These are phyloP conservation scores for Gnomoniopsis smithogilvyi DNA, from an alignment of 2,329 filamentous ascomycete species.

Conservation along the genomic window DNA sequence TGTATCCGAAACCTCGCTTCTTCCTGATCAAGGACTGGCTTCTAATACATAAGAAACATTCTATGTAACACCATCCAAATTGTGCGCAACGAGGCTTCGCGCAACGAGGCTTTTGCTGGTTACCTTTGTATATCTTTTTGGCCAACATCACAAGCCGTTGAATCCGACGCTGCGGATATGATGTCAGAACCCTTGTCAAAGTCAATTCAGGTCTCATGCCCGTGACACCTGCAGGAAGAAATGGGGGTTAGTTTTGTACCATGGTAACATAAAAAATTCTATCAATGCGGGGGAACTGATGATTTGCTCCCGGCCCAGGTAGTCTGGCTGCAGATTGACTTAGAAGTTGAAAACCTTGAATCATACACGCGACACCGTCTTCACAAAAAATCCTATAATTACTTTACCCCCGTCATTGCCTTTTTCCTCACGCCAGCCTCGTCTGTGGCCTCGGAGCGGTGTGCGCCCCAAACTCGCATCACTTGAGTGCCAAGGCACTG, in stretches of 20 bases:
- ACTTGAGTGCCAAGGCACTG: background rate
- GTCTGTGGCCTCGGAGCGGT: background rate
- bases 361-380: too few relatives aligned
- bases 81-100: too few relatives aligned
- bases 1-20: too few relatives aligned
- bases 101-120: too few relatives aligned
- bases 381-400: too few relatives aligned
- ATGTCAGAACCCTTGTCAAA: background rate
- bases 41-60: too few relatives aligned
- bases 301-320: background rate
- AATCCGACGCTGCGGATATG: background rate
- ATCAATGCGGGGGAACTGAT: background rate
- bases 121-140: background rate
- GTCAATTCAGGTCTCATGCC: background rate
- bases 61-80: too few relatives aligned
- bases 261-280: background rate
- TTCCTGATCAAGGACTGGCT: too few relatives aligned
- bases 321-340: too few relatives aligned
- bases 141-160: background rate
- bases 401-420: background rate
- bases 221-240: conserved; percentile 19
- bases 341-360: too few relatives aligned
- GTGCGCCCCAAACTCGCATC: conserved; percentile 3
- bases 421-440: background rate
- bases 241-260: conserved; percentile 3